These are phyloP conservation scores for Gynochthodes officinalis DNA, from an alignment of 257 asterid genomes.

Conservation along the genomic window DNA sequence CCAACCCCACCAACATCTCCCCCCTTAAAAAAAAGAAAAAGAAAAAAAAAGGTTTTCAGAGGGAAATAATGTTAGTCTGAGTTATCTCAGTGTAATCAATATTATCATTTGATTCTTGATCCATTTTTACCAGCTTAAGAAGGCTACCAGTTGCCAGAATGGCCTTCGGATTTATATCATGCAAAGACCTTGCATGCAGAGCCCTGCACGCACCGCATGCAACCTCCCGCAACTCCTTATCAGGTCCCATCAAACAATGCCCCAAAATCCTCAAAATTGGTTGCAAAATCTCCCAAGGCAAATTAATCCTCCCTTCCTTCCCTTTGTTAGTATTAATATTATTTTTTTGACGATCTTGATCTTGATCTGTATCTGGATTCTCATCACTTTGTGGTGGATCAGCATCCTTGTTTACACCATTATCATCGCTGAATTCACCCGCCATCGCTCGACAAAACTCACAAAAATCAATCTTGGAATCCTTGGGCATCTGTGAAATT, in stretches of 20 bases:
- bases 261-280: constrained; percentile 69
- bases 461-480: constrained; percentile 72
- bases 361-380: too few relatives aligned
- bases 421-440: constrained; percentile 22
- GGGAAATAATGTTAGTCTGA: constrained; percentile 36
- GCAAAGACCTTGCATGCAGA: constrained; percentile 54
- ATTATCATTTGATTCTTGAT: constrained; percentile 1
- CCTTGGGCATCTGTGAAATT: constrained; percentile 49
- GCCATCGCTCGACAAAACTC: constrained; percentile 65
- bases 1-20: too few relatives aligned
- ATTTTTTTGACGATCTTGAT: neutral
- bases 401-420: neutral
- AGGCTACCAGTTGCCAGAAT: constrained; percentile 70
- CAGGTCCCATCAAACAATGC: constrained; percentile 62
- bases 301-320: constrained; percentile 41
- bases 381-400: neutral
- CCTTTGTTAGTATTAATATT: constrained; percentile 13
- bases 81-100: constrained; percentile 66
- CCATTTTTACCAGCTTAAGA: constrained; percentile 49
- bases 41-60: constrained; percentile 15
- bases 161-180: constrained; percentile 63
- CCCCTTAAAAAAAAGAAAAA: neutral
- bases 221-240: constrained; percentile 37
- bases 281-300: constrained; percentile 74
- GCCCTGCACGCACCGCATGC: constrained; percentile 55